These are phyloP conservation scores for Picea sitchensis DNA, from an alignment of 75 land plant species.

Conservation along the genomic window DNA sequence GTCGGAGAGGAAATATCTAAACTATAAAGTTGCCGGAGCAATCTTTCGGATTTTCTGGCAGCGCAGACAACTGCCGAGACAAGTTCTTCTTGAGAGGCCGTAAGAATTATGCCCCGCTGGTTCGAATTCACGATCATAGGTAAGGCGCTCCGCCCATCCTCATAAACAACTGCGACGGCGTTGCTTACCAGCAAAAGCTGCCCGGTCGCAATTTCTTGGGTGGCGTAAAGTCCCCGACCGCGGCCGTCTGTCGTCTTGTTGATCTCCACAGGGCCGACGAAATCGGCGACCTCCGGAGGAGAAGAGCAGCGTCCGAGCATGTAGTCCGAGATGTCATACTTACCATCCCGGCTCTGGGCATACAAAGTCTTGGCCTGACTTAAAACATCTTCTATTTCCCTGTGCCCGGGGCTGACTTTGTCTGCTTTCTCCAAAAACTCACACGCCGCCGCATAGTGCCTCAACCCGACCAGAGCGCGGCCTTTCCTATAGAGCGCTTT, in stretches of 20 bases:
- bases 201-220: constrained; percentile 21
- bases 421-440: constrained; percentile 9
- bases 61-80: not conserved
- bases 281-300: constrained; percentile 6
- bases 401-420: not conserved
- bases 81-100: not conserved
- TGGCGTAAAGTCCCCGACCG: constrained; percentile 26
- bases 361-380: too few species aligned
- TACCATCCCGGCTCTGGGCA: not conserved
- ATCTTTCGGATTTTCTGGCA: constrained; percentile 15
- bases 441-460: constrained; percentile 8
- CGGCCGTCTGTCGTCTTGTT: constrained; percentile 8
- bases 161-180: constrained; percentile 19
- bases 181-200: constrained; percentile 30
- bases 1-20: not conserved
- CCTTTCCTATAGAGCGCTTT: constrained; percentile 32
- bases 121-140: not conserved
- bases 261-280: constrained; percentile 24
- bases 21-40: constrained; percentile 13
- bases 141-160: not conserved
- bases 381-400: constrained; percentile 11
- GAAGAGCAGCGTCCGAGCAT: not conserved
- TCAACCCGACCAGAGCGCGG: constrained; percentile 23
- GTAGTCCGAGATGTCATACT: not conserved
- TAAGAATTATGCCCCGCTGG: not conserved